A percentile compares a stretch with the other conserved stretches of the same genome.
Evolutionary conservation across 2,329 filamentous ascomycete species (phyloP).

Genomic region (Incumbomyces delicatus): DNA sequence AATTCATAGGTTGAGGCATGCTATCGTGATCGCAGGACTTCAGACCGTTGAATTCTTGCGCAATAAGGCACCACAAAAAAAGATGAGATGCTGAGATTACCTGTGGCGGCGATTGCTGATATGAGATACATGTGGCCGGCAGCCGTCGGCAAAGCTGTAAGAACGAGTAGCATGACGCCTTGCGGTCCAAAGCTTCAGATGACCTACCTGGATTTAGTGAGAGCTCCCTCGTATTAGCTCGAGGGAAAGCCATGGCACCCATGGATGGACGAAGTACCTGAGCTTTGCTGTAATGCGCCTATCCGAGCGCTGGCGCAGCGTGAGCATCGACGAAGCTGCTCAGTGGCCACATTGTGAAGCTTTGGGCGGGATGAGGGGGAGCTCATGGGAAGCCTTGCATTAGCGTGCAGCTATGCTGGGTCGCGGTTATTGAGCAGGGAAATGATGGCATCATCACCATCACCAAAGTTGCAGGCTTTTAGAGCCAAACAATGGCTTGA

Average conservation of each 20-base stretch:
- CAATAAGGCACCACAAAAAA: no score
- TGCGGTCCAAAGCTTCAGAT: slow-evolving; percentile 6
- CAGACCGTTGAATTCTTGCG: no score
- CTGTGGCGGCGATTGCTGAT: no score
- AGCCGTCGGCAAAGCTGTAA: no score
- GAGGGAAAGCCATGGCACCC: neutral
- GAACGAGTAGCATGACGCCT: no score
- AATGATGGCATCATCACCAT: no score
- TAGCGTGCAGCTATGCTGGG: neutral
- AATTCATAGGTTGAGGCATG: slow-evolving; percentile 1
- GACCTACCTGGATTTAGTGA: slow-evolving; percentile 5
- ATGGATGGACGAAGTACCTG: neutral
- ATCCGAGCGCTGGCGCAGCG: neutral
- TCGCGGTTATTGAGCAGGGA: neutral
- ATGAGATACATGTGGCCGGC: no score
- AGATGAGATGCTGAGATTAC: no score
- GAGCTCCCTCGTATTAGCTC: neutral
- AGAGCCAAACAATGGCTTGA: no score
- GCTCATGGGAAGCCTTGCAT: neutral
- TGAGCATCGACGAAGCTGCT: neutral
- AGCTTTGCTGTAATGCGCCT: neutral
- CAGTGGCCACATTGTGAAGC: neutral
- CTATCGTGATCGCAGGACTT: neutral
- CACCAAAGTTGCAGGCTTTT: no score
- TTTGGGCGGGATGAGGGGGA: neutral